Evolutionary conservation across 2,329 filamentous ascomycete species (phyloP), one percentile per base, ranked within the genome.

Genomic region (Arthroderma uncinatum): DNA sequence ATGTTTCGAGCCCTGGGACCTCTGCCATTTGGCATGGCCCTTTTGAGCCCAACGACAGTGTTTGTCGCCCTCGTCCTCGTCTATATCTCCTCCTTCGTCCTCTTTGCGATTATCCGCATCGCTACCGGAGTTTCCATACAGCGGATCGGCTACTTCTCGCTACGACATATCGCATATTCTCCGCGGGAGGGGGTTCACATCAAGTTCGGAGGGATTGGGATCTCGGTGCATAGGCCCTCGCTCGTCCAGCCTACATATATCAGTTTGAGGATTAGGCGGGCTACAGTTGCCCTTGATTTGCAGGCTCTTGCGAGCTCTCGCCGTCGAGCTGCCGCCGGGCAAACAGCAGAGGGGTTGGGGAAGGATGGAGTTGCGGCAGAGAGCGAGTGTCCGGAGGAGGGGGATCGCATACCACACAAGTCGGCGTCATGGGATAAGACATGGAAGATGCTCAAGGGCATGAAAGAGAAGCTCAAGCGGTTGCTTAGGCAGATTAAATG

Each of bases 161-260:
- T 98, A 63, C 86, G 92, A 62, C 86, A 92, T 64, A 86, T 98
- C 61, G 86, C 90, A 58, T 97, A 94, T 71, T 89, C 88, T 12
- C 89, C 89, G 28, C 85, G 81, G 71, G 89, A 95, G 80, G 93
- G 93, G 64, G 77, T 95, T 66, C 86, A 86, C 66, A 83, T 98
- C 71, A 89, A 95, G 71, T 84, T 98, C 57, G 84, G 93, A 54
- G 89, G 91, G 54, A 78, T 98, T 55, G 90, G 93, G 47, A 78
- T 98, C 65, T 86, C 88, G 58, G 73, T 97, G 61, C 93, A 98
- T 73, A 84, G 91, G 3, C 93, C 93, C 10, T 97, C 93, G 4
- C 97, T 98, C 73, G 89, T 92, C 50, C 90, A 97, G 70, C 93
- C 93, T 47, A 97, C 94, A 61, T 97, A 92, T 90, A 77, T 95